Evolutionary conservation across 805 yeast genomes (phyloP).

Genomic region (Saturnispora sekii): DNA sequence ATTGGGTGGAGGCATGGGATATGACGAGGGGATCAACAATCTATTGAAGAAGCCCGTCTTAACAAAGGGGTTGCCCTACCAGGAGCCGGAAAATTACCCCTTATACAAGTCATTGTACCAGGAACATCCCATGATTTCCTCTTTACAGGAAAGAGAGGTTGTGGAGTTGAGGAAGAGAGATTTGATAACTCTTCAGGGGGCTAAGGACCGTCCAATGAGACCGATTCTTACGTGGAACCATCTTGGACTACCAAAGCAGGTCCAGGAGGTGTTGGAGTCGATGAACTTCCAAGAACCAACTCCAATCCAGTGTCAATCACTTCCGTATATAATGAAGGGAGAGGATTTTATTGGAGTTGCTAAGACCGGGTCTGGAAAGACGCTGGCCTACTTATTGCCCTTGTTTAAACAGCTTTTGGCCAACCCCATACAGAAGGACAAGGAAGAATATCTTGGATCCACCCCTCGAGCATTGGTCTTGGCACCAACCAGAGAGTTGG

Average conservation of each 20-base stretch:
- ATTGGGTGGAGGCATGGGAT: slow-evolving; percentile 16
- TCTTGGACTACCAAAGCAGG: slow-evolving; percentile 59
- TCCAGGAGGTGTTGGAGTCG: slow-evolving; percentile 42
- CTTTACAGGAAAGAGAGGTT: slow-evolving; percentile 46
- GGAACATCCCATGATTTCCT: slow-evolving; percentile 45
- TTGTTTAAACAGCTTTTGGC: slow-evolving; percentile 75
- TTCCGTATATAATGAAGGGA: slow-evolving; percentile 87
- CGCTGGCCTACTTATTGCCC: slow-evolving; percentile 80
- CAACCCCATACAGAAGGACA: slow-evolving; percentile 28
- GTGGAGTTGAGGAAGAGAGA: slow-evolving; percentile 45
- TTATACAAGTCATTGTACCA: slow-evolving; percentile 55
- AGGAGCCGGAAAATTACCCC: slow-evolving; percentile 38
- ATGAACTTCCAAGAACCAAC: slow-evolving; percentile 59
- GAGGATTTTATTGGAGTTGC: slow-evolving; percentile 89
- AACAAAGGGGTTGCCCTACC: slow-evolving; percentile 39
- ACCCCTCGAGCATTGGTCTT: slow-evolving; percentile 76
- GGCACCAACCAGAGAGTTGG: slow-evolving; percentile 90
- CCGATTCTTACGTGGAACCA: slow-evolving; percentile 78
- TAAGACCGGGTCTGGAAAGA: slow-evolving; percentile 94
- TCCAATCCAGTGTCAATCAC: slow-evolving; percentile 81
- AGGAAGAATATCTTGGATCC: slow-evolving; percentile 35
- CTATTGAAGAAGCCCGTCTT: slow-evolving; percentile 33
- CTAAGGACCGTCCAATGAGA: slow-evolving; percentile 32
- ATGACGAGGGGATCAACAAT: slow-evolving; percentile 16
- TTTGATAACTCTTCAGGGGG: slow-evolving; percentile 60